A percentile compares a stretch with the other conserved stretches of the same genome.
Conservation (phyloP, 139 green algal genomes). For the Coelastrella sp. region DNA sequence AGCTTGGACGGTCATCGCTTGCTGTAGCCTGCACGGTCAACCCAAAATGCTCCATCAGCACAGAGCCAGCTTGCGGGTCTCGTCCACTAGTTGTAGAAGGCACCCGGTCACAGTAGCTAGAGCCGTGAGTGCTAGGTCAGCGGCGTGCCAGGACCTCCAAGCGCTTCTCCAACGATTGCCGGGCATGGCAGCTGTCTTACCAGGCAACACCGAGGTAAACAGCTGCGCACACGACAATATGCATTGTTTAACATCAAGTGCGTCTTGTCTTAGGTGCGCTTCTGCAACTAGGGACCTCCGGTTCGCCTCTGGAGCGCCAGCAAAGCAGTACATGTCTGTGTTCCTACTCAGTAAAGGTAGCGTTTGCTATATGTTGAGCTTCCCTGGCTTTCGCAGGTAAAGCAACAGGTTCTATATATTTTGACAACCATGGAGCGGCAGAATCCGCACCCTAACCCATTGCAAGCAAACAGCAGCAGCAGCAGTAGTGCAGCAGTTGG, state of each 20-base stretch:
- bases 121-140: not conserved
- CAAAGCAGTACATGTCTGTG: too few species aligned
- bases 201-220: not conserved
- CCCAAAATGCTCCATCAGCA: too few species aligned
- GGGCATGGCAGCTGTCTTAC: conserved; percentile 15
- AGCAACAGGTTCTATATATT: not conserved
- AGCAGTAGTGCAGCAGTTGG: not conserved
- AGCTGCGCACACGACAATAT: not conserved
- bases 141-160: not conserved
- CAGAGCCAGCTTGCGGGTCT: not conserved
- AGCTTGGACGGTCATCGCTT: too few species aligned
- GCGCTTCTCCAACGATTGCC: not conserved
- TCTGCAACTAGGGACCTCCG: too few species aligned
- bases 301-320: too few species aligned
- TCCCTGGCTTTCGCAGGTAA: not conserved
- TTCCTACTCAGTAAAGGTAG: too few species aligned
- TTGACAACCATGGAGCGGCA: not conserved
- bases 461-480: not conserved
- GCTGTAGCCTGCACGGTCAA: too few species aligned
- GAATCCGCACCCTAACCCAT: not conserved
- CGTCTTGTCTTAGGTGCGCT: too few species aligned
- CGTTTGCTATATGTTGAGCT: too few species aligned
- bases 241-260: not conserved
- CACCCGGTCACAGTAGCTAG: too few species aligned
- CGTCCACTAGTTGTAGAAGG: too few species aligned